Evolutionary conservation across 2,329 filamentous ascomycete species (phyloP).

Genomic region (Tolypocladium tropicale): DNA sequence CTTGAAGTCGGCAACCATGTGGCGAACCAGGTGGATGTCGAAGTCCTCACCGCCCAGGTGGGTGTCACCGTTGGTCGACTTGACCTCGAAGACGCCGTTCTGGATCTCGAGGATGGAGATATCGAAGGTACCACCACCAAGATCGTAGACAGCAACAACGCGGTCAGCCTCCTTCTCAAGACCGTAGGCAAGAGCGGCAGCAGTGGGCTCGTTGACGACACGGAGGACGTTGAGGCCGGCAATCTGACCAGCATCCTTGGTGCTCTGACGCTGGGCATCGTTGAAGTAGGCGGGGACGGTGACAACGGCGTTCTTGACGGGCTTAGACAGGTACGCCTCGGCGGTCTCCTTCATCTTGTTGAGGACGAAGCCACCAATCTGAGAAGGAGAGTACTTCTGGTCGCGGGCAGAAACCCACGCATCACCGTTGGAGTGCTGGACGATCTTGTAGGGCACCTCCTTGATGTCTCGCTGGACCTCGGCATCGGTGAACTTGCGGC

Average conservation of each 20-base stretch:
- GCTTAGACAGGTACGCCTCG: slow-evolving; percentile 83
- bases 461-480: slow-evolving; percentile 97
- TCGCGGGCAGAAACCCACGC: slow-evolving; percentile 91
- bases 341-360: slow-evolving; percentile 99
- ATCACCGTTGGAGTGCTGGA: slow-evolving; percentile 92
- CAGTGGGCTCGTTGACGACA: slow-evolving; percentile 96
- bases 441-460: slow-evolving; percentile 97
- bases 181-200: slow-evolving; percentile 90
- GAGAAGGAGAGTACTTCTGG: slow-evolving; percentile 96
- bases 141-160: slow-evolving; percentile 90
- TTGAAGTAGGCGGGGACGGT: slow-evolving; percentile 99
- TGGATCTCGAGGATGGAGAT: slow-evolving; percentile 96
- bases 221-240: slow-evolving; percentile 92
- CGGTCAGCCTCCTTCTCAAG: slow-evolving; percentile 89
- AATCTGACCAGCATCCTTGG: slow-evolving; percentile 96
- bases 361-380: slow-evolving; percentile 92
- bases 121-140: slow-evolving; percentile 98
- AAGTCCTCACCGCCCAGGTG: slow-evolving; percentile 98
- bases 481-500: slow-evolving; percentile 86
- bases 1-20: slow-evolving; percentile 94
- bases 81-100: slow-evolving; percentile 97
- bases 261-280: slow-evolving; percentile 93
- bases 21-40: slow-evolving; percentile 86
- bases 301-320: slow-evolving; percentile 90
- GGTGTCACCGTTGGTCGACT: slow-evolving; percentile 98